Conservation (phyloP, 257 asterid species). For the Solanum medicagineum region DNA sequence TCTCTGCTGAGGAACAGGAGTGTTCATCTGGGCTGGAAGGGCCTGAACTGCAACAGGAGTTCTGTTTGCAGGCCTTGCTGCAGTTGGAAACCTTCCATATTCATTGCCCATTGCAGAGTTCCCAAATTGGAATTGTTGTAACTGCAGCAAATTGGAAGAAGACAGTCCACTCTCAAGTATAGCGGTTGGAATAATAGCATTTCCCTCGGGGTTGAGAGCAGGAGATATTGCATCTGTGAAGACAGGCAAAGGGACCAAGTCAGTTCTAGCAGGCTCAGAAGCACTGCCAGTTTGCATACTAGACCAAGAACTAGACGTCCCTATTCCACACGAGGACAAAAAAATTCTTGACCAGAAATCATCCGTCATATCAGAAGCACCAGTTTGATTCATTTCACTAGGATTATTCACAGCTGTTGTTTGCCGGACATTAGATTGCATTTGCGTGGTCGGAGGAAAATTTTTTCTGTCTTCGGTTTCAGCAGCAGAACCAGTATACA, state of each 20-base stretch:
- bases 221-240: conserved; percentile 11
- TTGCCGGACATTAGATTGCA: conserved; percentile 9
- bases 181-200: conserved; percentile 20
- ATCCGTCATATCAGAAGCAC: conserved; percentile 5
- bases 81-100: conserved; percentile 30
- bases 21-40: conserved; percentile 45
- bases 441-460: conserved; percentile 1
- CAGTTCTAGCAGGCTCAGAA: conserved; percentile 8
- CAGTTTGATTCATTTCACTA: conserved; percentile 17
- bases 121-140: conserved; percentile 32
- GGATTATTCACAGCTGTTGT: background rate
- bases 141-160: conserved; percentile 18
- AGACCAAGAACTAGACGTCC: conserved; percentile 14
- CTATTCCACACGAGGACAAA: conserved; percentile 25
- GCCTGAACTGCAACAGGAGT: conserved; percentile 51
- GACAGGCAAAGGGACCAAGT: conserved; percentile 8
- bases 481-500: conserved; percentile 4
- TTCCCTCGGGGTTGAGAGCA: conserved; percentile 13
- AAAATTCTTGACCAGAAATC: conserved; percentile 45
- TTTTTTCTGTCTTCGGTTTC: conserved; percentile 36
- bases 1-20: conserved; percentile 23
- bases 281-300: conserved; percentile 10
- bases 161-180: conserved; percentile 15
- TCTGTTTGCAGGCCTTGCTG: conserved; percentile 30
- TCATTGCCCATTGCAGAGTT: conserved; percentile 21